Evolutionary conservation across 2,329 filamentous ascomycete species (phyloP), one percentile per base, ranked within the genome.

Genomic region (Tolypocladium ophioglossoides): DNA sequence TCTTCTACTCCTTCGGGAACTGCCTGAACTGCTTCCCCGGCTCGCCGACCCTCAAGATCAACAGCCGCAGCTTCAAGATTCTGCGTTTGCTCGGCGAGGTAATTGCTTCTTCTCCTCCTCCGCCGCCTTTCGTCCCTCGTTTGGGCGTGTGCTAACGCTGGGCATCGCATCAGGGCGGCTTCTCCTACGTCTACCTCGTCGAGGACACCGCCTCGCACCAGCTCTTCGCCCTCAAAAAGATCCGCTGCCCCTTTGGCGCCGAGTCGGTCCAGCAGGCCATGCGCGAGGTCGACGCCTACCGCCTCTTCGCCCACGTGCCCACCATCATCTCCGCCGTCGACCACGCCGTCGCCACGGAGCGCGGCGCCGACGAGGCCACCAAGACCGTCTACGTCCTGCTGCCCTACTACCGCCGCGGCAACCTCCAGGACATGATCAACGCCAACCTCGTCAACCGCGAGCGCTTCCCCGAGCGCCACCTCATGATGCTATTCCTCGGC

Each of bases 121-220:
- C 4, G n/a, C n/a, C n/a, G n/a, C n/a, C n/a, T n/a, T n/a, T n/a
- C n/a, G n/a, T n/a, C n/a, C n/a, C n/a, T n/a, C n/a, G n/a, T n/a
- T 53, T 12, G 39, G 39, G 39, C n/a, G 11, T 10, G 39, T 27
- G n/a, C 53, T 54, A 3, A 50, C 20, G 18, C 11, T 2, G 12
- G 30, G 5, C 11, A 14, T 20, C 30, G n/a, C 27, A 5, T 37
- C 55, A 92, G 87, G 94, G 94, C 68, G 94, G 94, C 66, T 99
- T 99, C 78, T 96, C 91, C 60, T 99, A 97, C 72, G 94, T 99
- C 63, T 99, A 99, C 74, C 88, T 99, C 56, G 94, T 99, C 56
- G 89, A 97, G 77, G 91, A 96, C 70, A 92, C 87, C 50, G 78
- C 83, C 53, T 87, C 84, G 52, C 87, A 89, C 56, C 84, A 92